Conservation (phyloP, 2,329 filamentous ascomycete genomes). For the Ambrosiella xylebori region DNA sequence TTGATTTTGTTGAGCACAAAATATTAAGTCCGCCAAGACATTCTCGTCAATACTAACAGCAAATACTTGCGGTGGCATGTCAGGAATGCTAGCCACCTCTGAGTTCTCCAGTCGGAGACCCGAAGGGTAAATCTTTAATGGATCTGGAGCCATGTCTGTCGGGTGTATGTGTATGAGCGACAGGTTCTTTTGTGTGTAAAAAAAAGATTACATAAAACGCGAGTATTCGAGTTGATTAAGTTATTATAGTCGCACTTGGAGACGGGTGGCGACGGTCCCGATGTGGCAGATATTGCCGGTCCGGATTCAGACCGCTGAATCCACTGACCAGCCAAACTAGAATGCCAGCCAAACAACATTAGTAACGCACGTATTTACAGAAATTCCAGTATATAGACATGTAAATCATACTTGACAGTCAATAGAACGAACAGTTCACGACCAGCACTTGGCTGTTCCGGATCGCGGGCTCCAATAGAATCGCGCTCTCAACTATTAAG, state of each 20-base stretch:
- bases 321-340: too few relatives aligned
- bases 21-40: slow-evolving; percentile 45
- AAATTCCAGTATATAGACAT: not conserved
- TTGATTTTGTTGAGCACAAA: slow-evolving; percentile 38
- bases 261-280: not conserved
- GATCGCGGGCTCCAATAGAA: not conserved
- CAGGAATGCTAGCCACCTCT: slow-evolving; percentile 22
- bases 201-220: not conserved
- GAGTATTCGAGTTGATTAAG: not conserved
- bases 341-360: too few relatives aligned
- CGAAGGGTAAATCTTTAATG: slow-evolving; percentile 37
- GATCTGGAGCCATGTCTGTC: slow-evolving; percentile 19
- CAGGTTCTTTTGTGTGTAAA: not conserved
- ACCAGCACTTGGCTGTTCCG: not conserved
- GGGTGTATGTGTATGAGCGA: not conserved
- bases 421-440: not conserved
- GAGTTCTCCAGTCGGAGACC: slow-evolving; percentile 40
- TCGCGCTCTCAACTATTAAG: not conserved
- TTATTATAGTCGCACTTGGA: not conserved
- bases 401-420: not conserved
- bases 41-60: slow-evolving; percentile 39
- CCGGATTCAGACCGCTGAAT: not conserved
- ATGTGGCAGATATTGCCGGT: not conserved
- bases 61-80: slow-evolving; percentile 37
- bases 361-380: not conserved